Base-by-base conservation (phyloP, 2,329 filamentous ascomycete genomes). In the Pseudogymnoascus sp. region DNA sequence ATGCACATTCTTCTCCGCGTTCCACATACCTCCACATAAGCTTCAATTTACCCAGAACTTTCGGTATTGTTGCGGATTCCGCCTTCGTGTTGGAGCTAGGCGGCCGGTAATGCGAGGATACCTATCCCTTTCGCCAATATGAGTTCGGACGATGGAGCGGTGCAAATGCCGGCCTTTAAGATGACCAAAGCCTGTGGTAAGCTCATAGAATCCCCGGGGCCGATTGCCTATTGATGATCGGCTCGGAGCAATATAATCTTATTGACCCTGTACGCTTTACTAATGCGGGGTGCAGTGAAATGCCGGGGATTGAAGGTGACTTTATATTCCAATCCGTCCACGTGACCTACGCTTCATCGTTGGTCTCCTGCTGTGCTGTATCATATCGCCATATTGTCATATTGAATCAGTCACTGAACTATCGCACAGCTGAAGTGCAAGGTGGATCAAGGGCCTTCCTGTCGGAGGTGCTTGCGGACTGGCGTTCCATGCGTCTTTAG, bases 401-500 rank as follows among this genome's bases (percentile, higher is more conserved):
- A 14, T 18, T 33, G 49, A 35, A 55, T 5, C 11, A 7, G 16
- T 55, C 28, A 55, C 49, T 55, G 28, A 55, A 55, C 49, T 55
- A 33, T 33, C 16, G 16, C 5, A 35, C 9, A 76, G 68, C 75
- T 76, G 74, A 75, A 74, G 67, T 76, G 75, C 63, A 70, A 71
- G 41, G 71, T 76, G 18, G 74, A 76, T 14, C 67, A 69, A 5
- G 71, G 73, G 23, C 68, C 70, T 14, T 70, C 70, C 0, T 75
- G 74, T 65, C 72, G 74, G 16, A 69, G 74, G 63, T 76, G 73
- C 62, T 62, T 70, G 16, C 71, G 72, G 7, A 69, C 71, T 4
- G 73, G 73, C n/a, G 69, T 74, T 8, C 72, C 74, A 21, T 78
- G 76, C 65, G 69, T 77, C 11, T 77, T 77, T 63, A 74, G 76